Evolutionary conservation across 441 rosid species (phyloP).

Genomic region (Euphorbia celastroides): DNA sequence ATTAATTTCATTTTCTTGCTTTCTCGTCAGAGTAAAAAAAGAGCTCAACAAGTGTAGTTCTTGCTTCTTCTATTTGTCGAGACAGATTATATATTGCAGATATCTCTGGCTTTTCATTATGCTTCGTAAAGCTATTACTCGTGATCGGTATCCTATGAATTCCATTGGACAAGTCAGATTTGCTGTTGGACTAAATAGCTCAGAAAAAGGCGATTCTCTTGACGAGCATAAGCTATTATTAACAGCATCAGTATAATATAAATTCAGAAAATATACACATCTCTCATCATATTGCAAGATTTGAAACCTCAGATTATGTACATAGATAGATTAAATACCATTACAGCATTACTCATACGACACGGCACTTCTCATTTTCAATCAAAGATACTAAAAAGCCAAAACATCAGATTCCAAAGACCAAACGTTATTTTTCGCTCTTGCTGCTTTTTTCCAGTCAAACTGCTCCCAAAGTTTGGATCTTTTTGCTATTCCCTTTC

Average conservation of each 20-base stretch:
- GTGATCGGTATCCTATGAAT: not conserved
- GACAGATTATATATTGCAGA: too few species aligned
- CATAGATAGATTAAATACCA: not conserved
- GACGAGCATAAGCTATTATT: not conserved
- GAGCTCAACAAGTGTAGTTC: not conserved
- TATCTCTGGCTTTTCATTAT: too few species aligned
- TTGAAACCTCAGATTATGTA: slow-evolving; percentile 2
- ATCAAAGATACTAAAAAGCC: not conserved
- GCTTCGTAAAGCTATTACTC: not conserved
- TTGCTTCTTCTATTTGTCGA: not conserved
- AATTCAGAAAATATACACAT: not conserved
- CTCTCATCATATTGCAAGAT: not conserved
- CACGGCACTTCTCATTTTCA: not conserved
- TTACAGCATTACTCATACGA: not conserved
- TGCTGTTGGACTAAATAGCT: not conserved
- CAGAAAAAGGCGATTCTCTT: not conserved
- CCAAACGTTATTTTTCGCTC: not conserved
- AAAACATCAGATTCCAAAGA: not conserved
- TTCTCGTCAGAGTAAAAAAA: not conserved
- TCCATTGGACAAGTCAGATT: not conserved
- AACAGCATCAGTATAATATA: not conserved
- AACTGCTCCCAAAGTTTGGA: slow-evolving; percentile 29
- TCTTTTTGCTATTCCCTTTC: slow-evolving; percentile 52
- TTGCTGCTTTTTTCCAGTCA: slow-evolving; percentile 1
- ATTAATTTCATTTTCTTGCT: not conserved